Percentiles rank a stretch among this genome's conserved stretches.
Conservation (phyloP, 2,329 filamentous ascomycete genomes). For the Cladosporium phlei region DNA sequence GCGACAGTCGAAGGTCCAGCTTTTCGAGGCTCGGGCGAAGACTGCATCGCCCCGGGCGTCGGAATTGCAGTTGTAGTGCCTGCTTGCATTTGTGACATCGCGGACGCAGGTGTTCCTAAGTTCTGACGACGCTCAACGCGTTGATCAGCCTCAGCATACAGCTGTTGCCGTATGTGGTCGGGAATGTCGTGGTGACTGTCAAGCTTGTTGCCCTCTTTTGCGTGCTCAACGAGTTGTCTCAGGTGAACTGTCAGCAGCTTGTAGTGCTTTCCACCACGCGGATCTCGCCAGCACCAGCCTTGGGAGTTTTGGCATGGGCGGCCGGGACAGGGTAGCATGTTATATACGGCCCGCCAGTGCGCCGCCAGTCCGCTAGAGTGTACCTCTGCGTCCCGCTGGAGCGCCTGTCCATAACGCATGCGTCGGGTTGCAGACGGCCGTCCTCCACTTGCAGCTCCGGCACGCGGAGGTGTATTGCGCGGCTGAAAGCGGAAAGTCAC, state of each 20-base stretch:
- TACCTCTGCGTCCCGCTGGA: background rate
- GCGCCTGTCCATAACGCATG: background rate
- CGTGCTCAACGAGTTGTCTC: background rate
- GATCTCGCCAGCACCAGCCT: background rate
- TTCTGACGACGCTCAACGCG: background rate
- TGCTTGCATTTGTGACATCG: background rate
- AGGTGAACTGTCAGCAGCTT: background rate
- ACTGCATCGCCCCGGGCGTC: background rate
- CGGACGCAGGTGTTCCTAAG: background rate
- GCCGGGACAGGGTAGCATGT: background rate
- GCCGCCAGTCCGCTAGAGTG: background rate
- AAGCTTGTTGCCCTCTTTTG: background rate
- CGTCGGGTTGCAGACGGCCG: background rate
- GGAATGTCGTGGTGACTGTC: background rate
- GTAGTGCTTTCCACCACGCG: background rate
- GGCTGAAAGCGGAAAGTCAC: background rate
- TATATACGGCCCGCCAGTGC: constrained; percentile 1
- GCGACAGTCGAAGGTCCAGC: background rate
- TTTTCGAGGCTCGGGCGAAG: background rate
- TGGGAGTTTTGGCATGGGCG: background rate
- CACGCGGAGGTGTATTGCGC: background rate
- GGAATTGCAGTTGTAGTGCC: background rate
- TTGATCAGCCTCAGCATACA: background rate
- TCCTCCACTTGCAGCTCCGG: background rate
- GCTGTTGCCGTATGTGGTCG: background rate